Base-by-base conservation (phyloP, 2,329 filamentous ascomycete genomes). In the Aspergillus floridensis region DNA sequence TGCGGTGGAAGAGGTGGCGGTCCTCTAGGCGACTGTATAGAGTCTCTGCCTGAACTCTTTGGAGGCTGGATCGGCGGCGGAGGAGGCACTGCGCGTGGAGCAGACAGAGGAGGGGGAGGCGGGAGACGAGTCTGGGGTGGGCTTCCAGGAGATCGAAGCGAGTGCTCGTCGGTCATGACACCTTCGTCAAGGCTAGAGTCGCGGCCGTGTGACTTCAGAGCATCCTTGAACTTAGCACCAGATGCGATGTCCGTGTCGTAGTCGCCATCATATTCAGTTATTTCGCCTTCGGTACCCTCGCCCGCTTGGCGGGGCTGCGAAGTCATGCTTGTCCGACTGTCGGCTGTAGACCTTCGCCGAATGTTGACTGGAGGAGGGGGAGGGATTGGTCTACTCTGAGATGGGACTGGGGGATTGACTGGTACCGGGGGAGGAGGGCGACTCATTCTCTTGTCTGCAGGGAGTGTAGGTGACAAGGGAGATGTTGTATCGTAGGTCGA, bases 241-340 rank as follows among this genome's bases (percentile, higher is more conserved):
- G 93, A 91, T 1, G 90, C 93, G 71, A 98, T 98, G 72, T 98
- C 95, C 6, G 95, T 98, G 68, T 98, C 95, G 72, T 98, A 98
- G 71, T 98, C 95, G 6, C 93, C 95, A 72, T 99, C 95, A 70
- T 98, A 98, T 71, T 97, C 93, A 0, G 92, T 96, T 35, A 92
- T 84, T 69, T 96, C 92, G 60, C 90, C 91, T 60, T 89, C 88
- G 26, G 86, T 88, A 14, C 88, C 88, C 46, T 83, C 77, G 78
- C 83, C 61, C 79, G 79, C 59, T 78, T 62, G 81, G 70, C 57
- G 76, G 57, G 77, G 76, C 16, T 82, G 77, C 12, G 80, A 77
- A 11, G 77, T 66, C 16, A 64, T 63, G 55, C 70, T 74, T 12
- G 58, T 63, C 51, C 79, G 79, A 56, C 80, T 81, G 65, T 88